Evolutionary conservation across 129 eudicot genomes (phyloP).

Genomic region (Lactuca sativa): DNA sequence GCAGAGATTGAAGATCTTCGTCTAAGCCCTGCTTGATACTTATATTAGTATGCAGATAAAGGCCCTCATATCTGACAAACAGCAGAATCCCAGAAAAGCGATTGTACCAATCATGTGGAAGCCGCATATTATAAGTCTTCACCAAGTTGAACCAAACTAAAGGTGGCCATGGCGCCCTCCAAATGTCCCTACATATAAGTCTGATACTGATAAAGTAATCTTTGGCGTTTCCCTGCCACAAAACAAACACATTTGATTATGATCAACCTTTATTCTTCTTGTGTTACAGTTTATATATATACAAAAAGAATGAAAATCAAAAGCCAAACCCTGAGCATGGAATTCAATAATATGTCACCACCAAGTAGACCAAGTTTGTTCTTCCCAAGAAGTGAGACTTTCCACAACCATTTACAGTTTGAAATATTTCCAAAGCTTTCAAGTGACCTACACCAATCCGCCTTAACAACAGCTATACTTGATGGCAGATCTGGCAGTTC

Average conservation of each 20-base stretch:
- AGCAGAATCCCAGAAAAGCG: not conserved
- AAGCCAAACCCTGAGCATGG: constrained; percentile 7
- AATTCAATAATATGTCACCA: not conserved
- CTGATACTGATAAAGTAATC: too few species aligned
- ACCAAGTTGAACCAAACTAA: not conserved
- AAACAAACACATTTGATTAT: too few species aligned
- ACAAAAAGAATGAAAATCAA: not conserved
- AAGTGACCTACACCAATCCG: not conserved
- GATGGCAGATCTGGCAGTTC: not conserved
- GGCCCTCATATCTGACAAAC: not conserved
- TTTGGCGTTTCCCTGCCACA: too few species aligned
- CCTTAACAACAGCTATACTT: not conserved
- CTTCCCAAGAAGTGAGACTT: not conserved
- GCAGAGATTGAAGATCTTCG: not conserved
- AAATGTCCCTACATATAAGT: too few species aligned
- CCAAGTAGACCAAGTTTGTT: too few species aligned
- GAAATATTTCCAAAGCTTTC: not conserved
- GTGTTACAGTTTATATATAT: not conserved
- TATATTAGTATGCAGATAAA: too few species aligned
- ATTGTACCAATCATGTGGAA: not conserved
- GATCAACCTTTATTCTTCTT: too few species aligned
- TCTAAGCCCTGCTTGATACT: too few species aligned
- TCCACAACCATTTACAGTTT: not conserved
- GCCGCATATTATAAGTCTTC: not conserved
- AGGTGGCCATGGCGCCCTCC: too few species aligned